Base-by-base conservation (phyloP, 257 asterid genomes). In the Solanum okadae region DNA sequence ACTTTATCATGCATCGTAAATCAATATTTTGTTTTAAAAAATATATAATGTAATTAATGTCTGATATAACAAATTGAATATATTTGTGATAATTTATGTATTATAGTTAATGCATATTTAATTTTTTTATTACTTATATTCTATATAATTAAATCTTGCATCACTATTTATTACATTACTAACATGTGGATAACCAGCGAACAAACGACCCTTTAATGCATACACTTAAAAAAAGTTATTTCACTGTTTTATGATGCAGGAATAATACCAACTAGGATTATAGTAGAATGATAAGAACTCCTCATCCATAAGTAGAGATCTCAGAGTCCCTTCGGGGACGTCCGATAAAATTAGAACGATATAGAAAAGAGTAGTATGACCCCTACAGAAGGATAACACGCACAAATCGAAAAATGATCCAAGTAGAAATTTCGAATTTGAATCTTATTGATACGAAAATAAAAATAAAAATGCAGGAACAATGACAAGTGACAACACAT, bases 401-500 rank as follows among this genome's bases (percentile, higher is more conserved):
- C 16, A 4, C 5, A 44, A 44, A 44, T 12, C 0, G 0, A 44
- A 0, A 44, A 44, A 44, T 44, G 6, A 44, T 44, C 2, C 2
- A 44, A 44, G 5, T 52, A 16, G 4, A 52, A 0, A 6, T 52
- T 2, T 52, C 10, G 0, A 52, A 52, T 52, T 52, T 16, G 4
- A 49, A 6, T 49, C 49, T 42, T 11, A 42, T 0, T 42, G 49
- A 44, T 52, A 5, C 0, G 23, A n/a, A 6, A 52, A 56, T 56
- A 56, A 52, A 52, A 52, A 52, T 52, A 61, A 76, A 22, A 27
- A 75, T 35, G 18, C 20, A 10, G 33, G 33, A 76, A 76, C 44
- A 23, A 18, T 23, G 83, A 37, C 31, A 75, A 75, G 83, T 75
- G 83, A 76, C 83, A 76, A 76, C 22, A 76, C 83, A 37, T 11